These are phyloP conservation scores for Aspergillus cejpii DNA, from an alignment of 2,329 filamentous ascomycete genomes.

Conservation along the genomic window DNA sequence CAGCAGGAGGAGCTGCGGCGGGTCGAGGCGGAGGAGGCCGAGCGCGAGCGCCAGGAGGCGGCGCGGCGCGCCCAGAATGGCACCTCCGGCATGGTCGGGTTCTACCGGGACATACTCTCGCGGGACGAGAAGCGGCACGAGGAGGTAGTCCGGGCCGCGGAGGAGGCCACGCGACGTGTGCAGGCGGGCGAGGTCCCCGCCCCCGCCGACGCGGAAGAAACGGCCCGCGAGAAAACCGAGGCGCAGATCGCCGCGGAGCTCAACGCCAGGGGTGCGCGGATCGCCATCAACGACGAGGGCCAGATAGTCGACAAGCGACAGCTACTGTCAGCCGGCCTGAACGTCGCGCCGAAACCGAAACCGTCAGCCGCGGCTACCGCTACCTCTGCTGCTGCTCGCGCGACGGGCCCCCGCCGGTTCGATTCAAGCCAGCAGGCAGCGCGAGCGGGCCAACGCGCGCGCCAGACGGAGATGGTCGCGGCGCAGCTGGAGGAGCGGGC, in stretches of 20 bases:
- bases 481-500: slow-evolving; percentile 52
- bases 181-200: slow-evolving; percentile 31
- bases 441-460: slow-evolving; percentile 43
- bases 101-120: slow-evolving; percentile 55
- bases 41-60: slow-evolving; percentile 49
- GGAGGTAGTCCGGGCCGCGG: slow-evolving; percentile 51
- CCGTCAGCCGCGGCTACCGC: slow-evolving; percentile 15
- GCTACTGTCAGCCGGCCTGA: slow-evolving; percentile 55
- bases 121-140: slow-evolving; percentile 53
- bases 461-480: slow-evolving; percentile 56
- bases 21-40: slow-evolving; percentile 54
- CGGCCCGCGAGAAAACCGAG: slow-evolving; percentile 41
- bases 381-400: slow-evolving; percentile 15
- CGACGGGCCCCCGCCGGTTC: slow-evolving; percentile 14
- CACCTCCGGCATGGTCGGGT: slow-evolving; percentile 52
- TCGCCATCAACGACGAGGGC: slow-evolving; percentile 58
- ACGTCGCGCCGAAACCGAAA: slow-evolving; percentile 53
- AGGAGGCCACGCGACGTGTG: slow-evolving; percentile 35
- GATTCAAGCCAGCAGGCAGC: slow-evolving; percentile 32
- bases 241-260: slow-evolving; percentile 52
- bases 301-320: slow-evolving; percentile 60
- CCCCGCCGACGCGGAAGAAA: slow-evolving; percentile 23
- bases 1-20: slow-evolving; percentile 56
- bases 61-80: slow-evolving; percentile 43
- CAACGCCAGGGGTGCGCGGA: slow-evolving; percentile 45